These are phyloP conservation scores for Pisolithus sp. DNA, from an alignment of 768 basidiomycete species.

Conservation along the genomic window DNA sequence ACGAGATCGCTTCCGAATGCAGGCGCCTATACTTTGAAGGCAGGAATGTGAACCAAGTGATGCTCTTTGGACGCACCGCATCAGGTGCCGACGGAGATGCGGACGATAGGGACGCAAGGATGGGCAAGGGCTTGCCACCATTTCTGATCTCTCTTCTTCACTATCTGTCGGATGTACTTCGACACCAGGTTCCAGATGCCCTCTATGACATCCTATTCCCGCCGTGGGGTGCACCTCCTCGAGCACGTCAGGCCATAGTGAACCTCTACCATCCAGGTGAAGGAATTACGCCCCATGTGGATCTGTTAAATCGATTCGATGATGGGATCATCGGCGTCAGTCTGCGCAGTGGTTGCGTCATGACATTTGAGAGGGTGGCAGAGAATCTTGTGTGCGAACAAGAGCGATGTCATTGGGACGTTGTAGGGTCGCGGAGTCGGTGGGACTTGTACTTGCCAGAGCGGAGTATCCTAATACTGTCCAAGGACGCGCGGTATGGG, in stretches of 20 bases:
- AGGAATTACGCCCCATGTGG: conserved; percentile 85
- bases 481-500: conserved; percentile 72
- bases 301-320: conserved; percentile 75
- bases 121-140: conserved; percentile 46
- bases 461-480: conserved; percentile 70
- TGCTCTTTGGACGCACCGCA: conserved; percentile 66
- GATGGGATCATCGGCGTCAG: conserved; percentile 90
- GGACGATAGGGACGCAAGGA: conserved; percentile 10
- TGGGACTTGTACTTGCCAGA: conserved; percentile 66
- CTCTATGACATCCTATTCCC: conserved; percentile 61
- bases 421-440: conserved; percentile 1
- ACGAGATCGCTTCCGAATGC: conserved; percentile 45
- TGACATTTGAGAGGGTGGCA: conserved; percentile 53
- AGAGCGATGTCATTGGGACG: neutral
- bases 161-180: conserved; percentile 42
- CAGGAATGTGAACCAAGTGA: conserved; percentile 64
- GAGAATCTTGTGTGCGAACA: conserved; percentile 2
- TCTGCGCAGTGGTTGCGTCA: conserved; percentile 71
- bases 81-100: conserved; percentile 7
- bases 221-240: conserved; percentile 23
- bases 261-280: conserved; percentile 87
- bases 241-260: conserved; percentile 78
- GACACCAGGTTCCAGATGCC: conserved; percentile 41
- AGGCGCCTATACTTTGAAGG: conserved; percentile 49
- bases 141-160: conserved; percentile 50